Base-by-base conservation (phyloP, 306 rosid genomes). In the Casuarina glauca region DNA sequence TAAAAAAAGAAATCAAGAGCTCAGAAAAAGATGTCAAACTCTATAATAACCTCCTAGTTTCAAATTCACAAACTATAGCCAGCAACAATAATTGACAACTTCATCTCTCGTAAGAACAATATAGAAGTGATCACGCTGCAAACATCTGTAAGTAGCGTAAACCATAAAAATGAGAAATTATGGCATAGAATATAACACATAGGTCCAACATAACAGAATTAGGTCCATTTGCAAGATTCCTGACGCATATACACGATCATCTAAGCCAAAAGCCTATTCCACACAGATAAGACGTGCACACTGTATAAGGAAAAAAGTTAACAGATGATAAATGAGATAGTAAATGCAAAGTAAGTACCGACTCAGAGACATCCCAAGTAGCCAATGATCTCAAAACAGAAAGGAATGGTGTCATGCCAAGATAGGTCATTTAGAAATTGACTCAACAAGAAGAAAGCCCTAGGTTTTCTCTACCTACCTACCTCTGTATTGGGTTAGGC, bases 1-100 rank as follows among this genome's bases (percentile, higher is more conserved):
- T 50, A 17, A 38, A 55, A 66, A 13, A 71, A 0, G 9, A 5
- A 5, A 26, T 63, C 36, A 51, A 55, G 58, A 74, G n/a, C 48
- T 62, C 70, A 19, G 20, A 8, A 55, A 79, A 4, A n/a, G n/a
- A 73, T 35, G 48, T 50, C 42, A 42, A 51, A 13, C 32, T 69
- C 38, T 63, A 42, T 35, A 36, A 17, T 49, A 57, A 49, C 44
- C n/a, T 49, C 7, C 60, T 66, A 73, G 46, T 73, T 54, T 55
- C 49, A 57, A 49, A 12, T 45, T 45, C 32, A 73, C 46, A 42
- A 54, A 76, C 74, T 67, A 57, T 70, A 51, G 53, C 36, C 80
- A 70, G 55, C 16, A 39, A 66, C 73, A n/a, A 69, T 44, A 64
- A 74, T n/a, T 67, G 35, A 41, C 50, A 41, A 66, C 71, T 43